Percentiles rank a stretch among this genome's conserved stretches.
phyloP scores from a whole-genome alignment of 176 grass and related monocot species.

The Cenchrus fungigraminus region DNA sequence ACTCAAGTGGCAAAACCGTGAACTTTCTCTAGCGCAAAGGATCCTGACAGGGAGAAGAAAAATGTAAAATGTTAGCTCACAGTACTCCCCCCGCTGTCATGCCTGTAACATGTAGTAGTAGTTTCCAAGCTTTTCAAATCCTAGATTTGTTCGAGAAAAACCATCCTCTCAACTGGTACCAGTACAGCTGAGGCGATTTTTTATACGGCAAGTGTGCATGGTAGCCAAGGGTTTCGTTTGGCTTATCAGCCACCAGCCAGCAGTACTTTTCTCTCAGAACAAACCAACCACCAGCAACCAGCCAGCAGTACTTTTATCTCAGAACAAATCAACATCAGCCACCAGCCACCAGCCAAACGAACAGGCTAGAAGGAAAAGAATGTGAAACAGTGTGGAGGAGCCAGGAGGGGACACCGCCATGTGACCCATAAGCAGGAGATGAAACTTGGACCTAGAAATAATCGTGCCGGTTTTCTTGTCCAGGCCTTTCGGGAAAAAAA shows the following conservation, averaged over 20 bases:
- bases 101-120: background rate
- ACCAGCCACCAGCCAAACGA: too few species aligned
- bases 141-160: slow-evolving; percentile 46
- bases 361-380: slow-evolving; percentile 16
- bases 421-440: slow-evolving; percentile 30
- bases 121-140: slow-evolving; percentile 27
- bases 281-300: too few species aligned
- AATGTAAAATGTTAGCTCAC: background rate
- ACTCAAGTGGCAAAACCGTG: background rate
- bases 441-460: slow-evolving; percentile 34
- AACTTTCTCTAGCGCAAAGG: background rate
- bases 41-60: background rate
- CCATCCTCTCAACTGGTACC: slow-evolving; percentile 22
- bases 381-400: slow-evolving; percentile 17
- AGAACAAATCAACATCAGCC: too few species aligned
- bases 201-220: too few species aligned
- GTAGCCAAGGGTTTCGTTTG: too few species aligned
- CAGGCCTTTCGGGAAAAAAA: background rate
- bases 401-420: slow-evolving; percentile 43
- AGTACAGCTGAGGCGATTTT: slow-evolving; percentile 2
- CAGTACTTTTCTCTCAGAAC: too few species aligned
- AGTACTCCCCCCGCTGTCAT: slow-evolving; percentile 15
- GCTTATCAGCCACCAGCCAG: too few species aligned
- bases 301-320: too few species aligned
- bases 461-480: slow-evolving; percentile 37